A percentile compares a stretch with the other conserved stretches of the same genome.
Conservation (phyloP, 768 basidiomycete species). For the Boletus reticuloceps region DNA sequence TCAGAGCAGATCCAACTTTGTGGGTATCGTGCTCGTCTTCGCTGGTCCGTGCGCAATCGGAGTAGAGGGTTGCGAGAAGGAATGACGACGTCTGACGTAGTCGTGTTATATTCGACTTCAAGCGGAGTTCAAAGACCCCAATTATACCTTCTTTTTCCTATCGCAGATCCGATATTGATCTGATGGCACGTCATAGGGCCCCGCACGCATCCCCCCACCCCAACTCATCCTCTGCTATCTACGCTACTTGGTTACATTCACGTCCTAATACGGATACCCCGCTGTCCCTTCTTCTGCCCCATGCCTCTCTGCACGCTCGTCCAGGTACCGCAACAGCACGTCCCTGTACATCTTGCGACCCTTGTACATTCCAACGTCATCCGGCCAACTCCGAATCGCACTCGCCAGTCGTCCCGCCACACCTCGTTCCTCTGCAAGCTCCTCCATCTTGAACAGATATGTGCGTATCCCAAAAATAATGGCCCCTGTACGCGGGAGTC, state of each 20-base stretch:
- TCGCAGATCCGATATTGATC: conserved; percentile 36
- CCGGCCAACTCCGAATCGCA: conserved; percentile 64
- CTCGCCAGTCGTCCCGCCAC: conserved; percentile 61
- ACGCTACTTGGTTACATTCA: conserved; percentile 22
- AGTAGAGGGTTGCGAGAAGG: conserved; percentile 33
- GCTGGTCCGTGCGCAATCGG: conserved; percentile 32
- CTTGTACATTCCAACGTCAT: conserved; percentile 44
- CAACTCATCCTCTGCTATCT: neutral
- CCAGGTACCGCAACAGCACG: conserved; percentile 17
- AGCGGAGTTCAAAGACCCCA: conserved; percentile 36
- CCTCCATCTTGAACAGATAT: conserved; percentile 54
- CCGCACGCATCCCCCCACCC: neutral
- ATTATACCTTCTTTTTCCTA: conserved; percentile 20
- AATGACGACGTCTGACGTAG: conserved; percentile 46
- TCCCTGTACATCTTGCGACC: conserved; percentile 27
- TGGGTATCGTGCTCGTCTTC: conserved; percentile 13
- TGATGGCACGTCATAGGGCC: conserved; percentile 30
- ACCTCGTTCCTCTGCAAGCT: conserved; percentile 50
- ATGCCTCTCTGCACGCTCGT: conserved; percentile 8
- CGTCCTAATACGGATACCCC: neutral
- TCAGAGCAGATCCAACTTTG: neutral
- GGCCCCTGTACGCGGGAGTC: conserved; percentile 61
- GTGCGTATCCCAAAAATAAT: conserved; percentile 70
- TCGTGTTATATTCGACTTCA: conserved; percentile 42
- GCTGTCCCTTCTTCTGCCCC: no score